Conservation (phyloP, 1,284 basidiomycete genomes). For the Boletus semigastroideus region DNA sequence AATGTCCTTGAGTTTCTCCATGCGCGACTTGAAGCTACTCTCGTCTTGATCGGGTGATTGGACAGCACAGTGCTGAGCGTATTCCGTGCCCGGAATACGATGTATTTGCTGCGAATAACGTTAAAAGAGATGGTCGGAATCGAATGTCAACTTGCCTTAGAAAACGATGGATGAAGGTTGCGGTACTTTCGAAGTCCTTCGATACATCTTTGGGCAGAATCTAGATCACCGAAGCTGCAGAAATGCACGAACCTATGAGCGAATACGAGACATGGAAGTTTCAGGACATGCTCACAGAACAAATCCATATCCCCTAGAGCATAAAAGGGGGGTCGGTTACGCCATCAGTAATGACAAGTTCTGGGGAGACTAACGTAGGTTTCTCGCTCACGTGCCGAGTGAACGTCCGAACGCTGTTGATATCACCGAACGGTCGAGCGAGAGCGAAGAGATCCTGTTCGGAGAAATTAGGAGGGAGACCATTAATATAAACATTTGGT, state of each 20-base stretch:
- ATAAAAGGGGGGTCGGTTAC: constrained; percentile 2
- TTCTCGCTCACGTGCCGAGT: constrained; percentile 61
- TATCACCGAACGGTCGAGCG: constrained; percentile 51
- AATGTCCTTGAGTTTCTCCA: constrained; percentile 65
- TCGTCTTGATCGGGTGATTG: constrained; percentile 33
- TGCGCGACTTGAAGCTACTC: constrained; percentile 64
- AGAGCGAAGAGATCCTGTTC: constrained; percentile 62
- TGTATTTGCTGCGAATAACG: constrained; percentile 57
- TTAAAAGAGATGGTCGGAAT: not conserved
- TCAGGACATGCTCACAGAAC: constrained; percentile 56
- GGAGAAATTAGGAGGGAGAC: constrained; percentile 60
- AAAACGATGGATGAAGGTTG: constrained; percentile 76
- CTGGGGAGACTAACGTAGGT: constrained; percentile 33
- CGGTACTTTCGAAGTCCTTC: constrained; percentile 61
- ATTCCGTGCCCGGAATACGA: constrained; percentile 72
- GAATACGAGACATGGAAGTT: not conserved
- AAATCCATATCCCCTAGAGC: constrained; percentile 71
- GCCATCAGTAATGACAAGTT: not conserved
- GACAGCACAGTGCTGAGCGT: constrained; percentile 34
- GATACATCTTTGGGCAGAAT: constrained; percentile 69
- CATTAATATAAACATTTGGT: constrained; percentile 69
- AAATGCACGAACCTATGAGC: not conserved
- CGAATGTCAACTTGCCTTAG: constrained; percentile 39
- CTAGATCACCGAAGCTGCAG: constrained; percentile 58
- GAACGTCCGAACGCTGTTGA: constrained; percentile 62